A percentile compares a stretch with the other conserved stretches of the same genome.
These are phyloP conservation scores for Penicillium sp. DNA, from an alignment of 2,329 filamentous ascomycete genomes.

Conservation along the genomic window DNA sequence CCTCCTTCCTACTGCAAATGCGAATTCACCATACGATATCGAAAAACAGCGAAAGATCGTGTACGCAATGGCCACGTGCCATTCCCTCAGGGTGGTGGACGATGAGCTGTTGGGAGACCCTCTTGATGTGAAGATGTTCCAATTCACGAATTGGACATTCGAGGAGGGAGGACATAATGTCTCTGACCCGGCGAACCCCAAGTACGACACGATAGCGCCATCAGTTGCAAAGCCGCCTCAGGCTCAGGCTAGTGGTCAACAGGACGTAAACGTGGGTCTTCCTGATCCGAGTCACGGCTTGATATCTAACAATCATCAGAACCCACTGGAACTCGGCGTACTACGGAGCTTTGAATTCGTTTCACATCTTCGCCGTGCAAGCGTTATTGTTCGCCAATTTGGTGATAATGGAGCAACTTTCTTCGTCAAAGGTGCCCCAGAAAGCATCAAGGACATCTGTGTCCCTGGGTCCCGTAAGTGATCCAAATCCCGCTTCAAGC, in stretches of 20 bases:
- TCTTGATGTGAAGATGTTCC: constrained; percentile 96
- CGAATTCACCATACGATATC: constrained; percentile 59
- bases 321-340: constrained; percentile 77
- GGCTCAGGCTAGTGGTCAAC: constrained; percentile 31
- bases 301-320: constrained; percentile 15
- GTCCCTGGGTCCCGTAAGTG: constrained; percentile 69
- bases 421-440: constrained; percentile 94
- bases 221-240: constrained; percentile 78
- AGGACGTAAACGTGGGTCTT: constrained; percentile 22
- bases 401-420: constrained; percentile 78
- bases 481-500: not conserved
- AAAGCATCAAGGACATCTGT: constrained; percentile 95
- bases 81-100: constrained; percentile 83
- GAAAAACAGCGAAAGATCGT: constrained; percentile 66
- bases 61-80: constrained; percentile 96
- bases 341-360: constrained; percentile 92
- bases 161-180: constrained; percentile 74
- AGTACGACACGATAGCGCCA: constrained; percentile 70
- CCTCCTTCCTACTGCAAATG: constrained; percentile 52
- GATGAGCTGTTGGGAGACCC: constrained; percentile 89
- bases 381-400: constrained; percentile 86
- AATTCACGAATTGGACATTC: constrained; percentile 89
- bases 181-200: constrained; percentile 61
- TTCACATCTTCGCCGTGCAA: constrained; percentile 84
- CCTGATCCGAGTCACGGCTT: not conserved